phyloP scores from a whole-genome alignment of 441 rosid species.

The Arabidopsis hybrid region DNA sequence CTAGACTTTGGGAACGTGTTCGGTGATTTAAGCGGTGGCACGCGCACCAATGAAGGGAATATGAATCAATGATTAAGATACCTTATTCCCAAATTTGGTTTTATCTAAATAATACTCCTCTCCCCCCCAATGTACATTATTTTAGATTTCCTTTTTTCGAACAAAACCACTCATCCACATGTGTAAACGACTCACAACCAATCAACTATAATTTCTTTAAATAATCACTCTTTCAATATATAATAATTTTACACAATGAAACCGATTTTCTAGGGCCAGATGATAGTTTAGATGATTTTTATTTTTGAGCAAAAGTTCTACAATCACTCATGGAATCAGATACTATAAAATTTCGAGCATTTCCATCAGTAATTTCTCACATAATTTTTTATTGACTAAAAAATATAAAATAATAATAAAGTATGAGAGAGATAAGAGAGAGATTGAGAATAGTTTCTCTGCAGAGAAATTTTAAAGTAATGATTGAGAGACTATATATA shows the following conservation, averaged over 20 bases:
- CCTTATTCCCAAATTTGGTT: constrained; percentile 13
- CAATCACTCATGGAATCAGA: background rate
- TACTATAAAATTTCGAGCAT: background rate
- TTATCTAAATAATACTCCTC: background rate
- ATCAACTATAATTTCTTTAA: background rate
- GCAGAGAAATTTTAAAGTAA: too few species aligned
- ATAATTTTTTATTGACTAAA: too few species aligned
- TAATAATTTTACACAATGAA: background rate
- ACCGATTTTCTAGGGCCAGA: background rate
- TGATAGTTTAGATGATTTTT: background rate
- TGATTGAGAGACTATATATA: too few species aligned
- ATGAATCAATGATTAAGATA: constrained; percentile 20
- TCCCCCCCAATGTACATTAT: background rate
- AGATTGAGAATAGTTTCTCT: too few species aligned
- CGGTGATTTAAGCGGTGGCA: constrained; percentile 25
- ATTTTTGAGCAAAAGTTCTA: background rate
- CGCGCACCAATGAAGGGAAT: constrained; percentile 25
- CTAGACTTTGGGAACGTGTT: constrained; percentile 23
- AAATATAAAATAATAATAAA: too few species aligned
- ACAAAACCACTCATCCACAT: constrained; percentile 2
- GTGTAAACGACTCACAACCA: background rate
- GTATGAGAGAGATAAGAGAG: too few species aligned
- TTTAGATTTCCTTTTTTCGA: background rate
- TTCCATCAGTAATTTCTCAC: too few species aligned
- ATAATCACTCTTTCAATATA: background rate